phyloP scores from a whole-genome alignment of 208 protist species.

The Phytomonas sp. region DNA sequence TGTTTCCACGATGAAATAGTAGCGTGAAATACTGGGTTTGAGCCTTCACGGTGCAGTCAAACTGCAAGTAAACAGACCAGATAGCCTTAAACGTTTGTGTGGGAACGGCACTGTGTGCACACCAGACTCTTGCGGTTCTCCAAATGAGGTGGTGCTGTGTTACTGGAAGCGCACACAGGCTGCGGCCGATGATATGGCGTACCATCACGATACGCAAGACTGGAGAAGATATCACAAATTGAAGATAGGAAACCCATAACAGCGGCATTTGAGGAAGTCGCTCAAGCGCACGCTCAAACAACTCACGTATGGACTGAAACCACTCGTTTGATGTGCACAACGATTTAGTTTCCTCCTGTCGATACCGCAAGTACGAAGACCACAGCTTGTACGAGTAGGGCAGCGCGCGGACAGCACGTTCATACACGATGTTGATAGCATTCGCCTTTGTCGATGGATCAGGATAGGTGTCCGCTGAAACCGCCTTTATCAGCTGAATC shows the following conservation, averaged over 20 bases:
- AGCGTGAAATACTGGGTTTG: conserved; percentile 59
- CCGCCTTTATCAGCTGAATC: conserved; percentile 40
- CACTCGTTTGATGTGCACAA: conserved; percentile 47
- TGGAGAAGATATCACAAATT: conserved; percentile 44
- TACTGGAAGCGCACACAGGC: conserved; percentile 43
- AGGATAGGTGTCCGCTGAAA: conserved; percentile 9
- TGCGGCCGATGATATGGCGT: conserved; percentile 43
- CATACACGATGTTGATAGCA: conserved; percentile 57
- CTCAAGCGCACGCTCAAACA: conserved; percentile 66
- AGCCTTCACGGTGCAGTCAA: conserved; percentile 33
- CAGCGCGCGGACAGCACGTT: conserved; percentile 58
- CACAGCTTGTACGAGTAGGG: conserved; percentile 81
- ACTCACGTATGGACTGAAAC: conserved; percentile 52
- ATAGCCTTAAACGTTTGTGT: conserved; percentile 34
- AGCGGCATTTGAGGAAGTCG: conserved; percentile 68
- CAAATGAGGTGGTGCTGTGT: conserved; percentile 79
- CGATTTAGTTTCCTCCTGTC: conserved; percentile 30
- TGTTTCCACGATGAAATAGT: conserved; percentile 36
- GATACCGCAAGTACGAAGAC: conserved; percentile 53
- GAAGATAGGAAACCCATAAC: conserved; percentile 59
- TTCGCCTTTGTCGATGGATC: conserved; percentile 37
- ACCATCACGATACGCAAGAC: conserved; percentile 50
- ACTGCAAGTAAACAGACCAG: conserved; percentile 52
- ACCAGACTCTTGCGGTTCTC: conserved; percentile 47
- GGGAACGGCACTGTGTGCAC: conserved; percentile 29